Conservation (phyloP, 2,329 filamentous ascomycete genomes). For the Cercospora zeae-maydis region DNA sequence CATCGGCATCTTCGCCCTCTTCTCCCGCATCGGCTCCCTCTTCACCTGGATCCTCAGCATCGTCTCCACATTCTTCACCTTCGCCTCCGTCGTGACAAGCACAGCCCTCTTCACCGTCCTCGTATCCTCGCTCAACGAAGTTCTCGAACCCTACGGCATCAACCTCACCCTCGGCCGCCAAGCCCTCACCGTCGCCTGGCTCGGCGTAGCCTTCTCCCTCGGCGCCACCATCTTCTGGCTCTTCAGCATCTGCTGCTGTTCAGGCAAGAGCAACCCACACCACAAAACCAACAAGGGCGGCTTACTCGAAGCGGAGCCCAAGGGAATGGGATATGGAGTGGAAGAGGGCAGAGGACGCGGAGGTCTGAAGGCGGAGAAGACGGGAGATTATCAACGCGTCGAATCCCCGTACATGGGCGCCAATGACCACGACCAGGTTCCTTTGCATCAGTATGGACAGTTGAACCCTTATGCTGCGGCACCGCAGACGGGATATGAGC, state of each 20-base stretch:
- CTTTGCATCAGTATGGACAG: conserved; percentile 27
- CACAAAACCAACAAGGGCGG: conserved; percentile 41
- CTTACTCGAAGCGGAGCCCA: conserved; percentile 35
- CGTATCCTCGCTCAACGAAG: conserved; percentile 62
- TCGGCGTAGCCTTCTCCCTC: conserved; percentile 73
- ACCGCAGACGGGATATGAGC: conserved; percentile 47
- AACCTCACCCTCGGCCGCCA: conserved; percentile 61
- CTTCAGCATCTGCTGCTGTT: conserved; percentile 88
- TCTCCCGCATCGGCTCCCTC: conserved; percentile 76
- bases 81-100: conserved; percentile 67
- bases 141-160: conserved; percentile 69
- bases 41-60: conserved; percentile 73
- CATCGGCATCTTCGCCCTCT: conserved; percentile 77
- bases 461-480: conserved; percentile 26
- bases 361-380: conserved; percentile 55
- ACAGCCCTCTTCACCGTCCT: conserved; percentile 71
- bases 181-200: conserved; percentile 72
- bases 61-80: conserved; percentile 53
- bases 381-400: conserved; percentile 58
- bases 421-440: conserved; percentile 30
- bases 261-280: conserved; percentile 56
- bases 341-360: conserved; percentile 16
- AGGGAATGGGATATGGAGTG: conserved; percentile 28
- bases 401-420: conserved; percentile 40
- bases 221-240: conserved; percentile 84